Percentiles rank a stretch among this genome's conserved stretches.
These are phyloP conservation scores for Corymbia citriodora DNA, from an alignment of 441 rosid genomes.

Conservation along the genomic window DNA sequence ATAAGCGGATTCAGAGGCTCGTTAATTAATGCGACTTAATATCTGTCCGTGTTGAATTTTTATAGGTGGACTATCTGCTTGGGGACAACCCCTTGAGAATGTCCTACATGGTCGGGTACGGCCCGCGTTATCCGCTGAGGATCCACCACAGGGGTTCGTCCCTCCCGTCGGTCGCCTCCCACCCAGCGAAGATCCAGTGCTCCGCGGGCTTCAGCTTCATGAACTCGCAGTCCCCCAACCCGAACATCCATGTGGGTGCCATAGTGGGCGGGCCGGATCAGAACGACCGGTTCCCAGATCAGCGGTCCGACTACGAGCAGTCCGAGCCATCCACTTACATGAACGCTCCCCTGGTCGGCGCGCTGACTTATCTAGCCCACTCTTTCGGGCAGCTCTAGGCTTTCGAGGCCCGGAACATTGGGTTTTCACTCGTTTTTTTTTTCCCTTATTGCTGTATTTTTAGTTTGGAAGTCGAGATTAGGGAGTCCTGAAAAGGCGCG, in stretches of 20 bases:
- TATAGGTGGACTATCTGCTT: slow-evolving; percentile 52
- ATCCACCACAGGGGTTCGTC: slow-evolving; percentile 77
- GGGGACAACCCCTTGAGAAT: slow-evolving; percentile 65
- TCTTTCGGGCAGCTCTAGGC: slow-evolving; percentile 65
- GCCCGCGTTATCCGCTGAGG: slow-evolving; percentile 49
- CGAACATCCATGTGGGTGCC: slow-evolving; percentile 57
- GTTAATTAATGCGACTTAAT: neutral
- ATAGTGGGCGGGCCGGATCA: slow-evolving; percentile 68
- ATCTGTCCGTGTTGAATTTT: neutral
- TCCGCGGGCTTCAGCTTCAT: slow-evolving; percentile 46
- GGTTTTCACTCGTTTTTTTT: neutral
- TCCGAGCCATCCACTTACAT: slow-evolving; percentile 75
- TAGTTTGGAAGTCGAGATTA: neutral
- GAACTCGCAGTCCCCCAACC: slow-evolving; percentile 58
- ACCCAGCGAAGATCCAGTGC: slow-evolving; percentile 58
- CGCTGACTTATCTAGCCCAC: slow-evolving; percentile 62
- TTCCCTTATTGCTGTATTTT: neutral
- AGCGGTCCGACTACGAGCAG: slow-evolving; percentile 58
- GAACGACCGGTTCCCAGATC: slow-evolving; percentile 54
- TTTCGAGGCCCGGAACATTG: neutral
- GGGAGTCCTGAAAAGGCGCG: neutral
- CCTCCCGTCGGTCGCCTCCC: slow-evolving; percentile 44
- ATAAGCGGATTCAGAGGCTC: neutral
- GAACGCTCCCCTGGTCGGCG: slow-evolving; percentile 63
- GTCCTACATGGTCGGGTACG: slow-evolving; percentile 81